Conservation (phyloP, 2,329 filamentous ascomycete genomes). For the Laburnicola sp. region DNA sequence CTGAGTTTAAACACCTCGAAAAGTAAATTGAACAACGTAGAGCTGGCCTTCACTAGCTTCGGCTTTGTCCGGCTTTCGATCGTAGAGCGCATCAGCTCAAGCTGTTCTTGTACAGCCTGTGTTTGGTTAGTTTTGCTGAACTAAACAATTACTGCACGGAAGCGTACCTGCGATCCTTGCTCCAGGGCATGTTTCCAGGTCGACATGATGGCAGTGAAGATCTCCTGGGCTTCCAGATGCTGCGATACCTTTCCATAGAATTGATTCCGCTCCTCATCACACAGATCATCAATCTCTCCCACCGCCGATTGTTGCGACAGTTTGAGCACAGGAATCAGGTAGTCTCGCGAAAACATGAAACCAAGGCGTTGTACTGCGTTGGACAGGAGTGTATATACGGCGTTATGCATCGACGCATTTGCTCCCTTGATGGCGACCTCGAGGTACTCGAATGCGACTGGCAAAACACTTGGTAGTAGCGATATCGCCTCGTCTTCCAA, state of each 20-base stretch:
- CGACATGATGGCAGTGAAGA: constrained; percentile 71
- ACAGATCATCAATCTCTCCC: constrained; percentile 62
- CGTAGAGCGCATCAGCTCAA: constrained; percentile 69
- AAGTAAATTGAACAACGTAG: constrained; percentile 65
- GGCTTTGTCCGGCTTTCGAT: constrained; percentile 80
- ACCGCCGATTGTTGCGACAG: constrained; percentile 74
- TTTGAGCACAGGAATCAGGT: constrained; percentile 71
- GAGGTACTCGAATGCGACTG: constrained; percentile 72
- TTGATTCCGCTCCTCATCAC: constrained; percentile 66
- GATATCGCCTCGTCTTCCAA: constrained; percentile 83
- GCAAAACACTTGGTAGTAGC: constrained; percentile 74
- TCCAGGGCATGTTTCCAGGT: constrained; percentile 70
- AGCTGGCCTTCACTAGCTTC: constrained; percentile 73
- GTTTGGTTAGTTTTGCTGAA: constrained; percentile 17
- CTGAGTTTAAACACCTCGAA: constrained; percentile 66
- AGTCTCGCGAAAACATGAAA: constrained; percentile 80
- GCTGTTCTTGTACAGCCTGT: constrained; percentile 68
- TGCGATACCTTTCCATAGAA: constrained; percentile 76
- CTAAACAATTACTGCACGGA: not conserved
- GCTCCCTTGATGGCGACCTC: constrained; percentile 62
- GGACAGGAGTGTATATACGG: constrained; percentile 77
- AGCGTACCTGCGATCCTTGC: constrained; percentile 64
- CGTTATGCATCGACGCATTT: constrained; percentile 71
- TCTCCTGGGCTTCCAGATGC: constrained; percentile 74
- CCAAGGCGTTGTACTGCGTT: constrained; percentile 81